A percentile compares a stretch with the other conserved stretches of the same genome.
phyloP scores from a whole-genome alignment of 345 rosid genomes.

The Trapa bicornis region DNA sequence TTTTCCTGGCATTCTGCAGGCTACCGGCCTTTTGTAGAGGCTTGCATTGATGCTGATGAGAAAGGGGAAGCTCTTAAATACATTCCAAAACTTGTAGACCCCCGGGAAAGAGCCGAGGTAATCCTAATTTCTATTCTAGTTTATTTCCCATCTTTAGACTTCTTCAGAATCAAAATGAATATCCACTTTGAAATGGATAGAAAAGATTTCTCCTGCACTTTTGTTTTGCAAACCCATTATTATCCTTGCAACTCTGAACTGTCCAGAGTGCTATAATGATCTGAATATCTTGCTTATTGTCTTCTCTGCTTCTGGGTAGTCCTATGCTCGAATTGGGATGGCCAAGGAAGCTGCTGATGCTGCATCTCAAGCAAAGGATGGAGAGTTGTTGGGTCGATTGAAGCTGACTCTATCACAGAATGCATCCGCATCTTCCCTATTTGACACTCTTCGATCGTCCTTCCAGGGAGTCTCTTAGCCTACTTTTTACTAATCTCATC shows the following conservation, averaged over 20 bases:
- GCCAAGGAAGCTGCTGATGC: constrained; percentile 98
- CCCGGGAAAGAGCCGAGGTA: constrained; percentile 90
- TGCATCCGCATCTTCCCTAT: constrained; percentile 67
- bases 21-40: constrained; percentile 90
- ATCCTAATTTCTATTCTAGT: background rate
- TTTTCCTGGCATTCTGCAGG: constrained; percentile 29
- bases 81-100: constrained; percentile 84
- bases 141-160: background rate
- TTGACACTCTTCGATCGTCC: constrained; percentile 75
- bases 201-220: background rate
- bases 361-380: constrained; percentile 89
- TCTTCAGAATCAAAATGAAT: background rate
- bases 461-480: constrained; percentile 63
- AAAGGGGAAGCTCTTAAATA: constrained; percentile 88
- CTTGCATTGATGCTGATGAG: constrained; percentile 80
- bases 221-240: background rate
- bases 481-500: background rate
- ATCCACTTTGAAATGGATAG: background rate
- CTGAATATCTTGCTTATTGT: constrained; percentile 1
- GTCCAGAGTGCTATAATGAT: background rate
- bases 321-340: constrained; percentile 91
- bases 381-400: constrained; percentile 80
- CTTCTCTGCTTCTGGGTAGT: constrained; percentile 26
- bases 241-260: background rate
- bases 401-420: constrained; percentile 75